These are phyloP conservation scores for Trichoderma gracile DNA, from an alignment of 2,329 filamentous ascomycete genomes.

Conservation along the genomic window DNA sequence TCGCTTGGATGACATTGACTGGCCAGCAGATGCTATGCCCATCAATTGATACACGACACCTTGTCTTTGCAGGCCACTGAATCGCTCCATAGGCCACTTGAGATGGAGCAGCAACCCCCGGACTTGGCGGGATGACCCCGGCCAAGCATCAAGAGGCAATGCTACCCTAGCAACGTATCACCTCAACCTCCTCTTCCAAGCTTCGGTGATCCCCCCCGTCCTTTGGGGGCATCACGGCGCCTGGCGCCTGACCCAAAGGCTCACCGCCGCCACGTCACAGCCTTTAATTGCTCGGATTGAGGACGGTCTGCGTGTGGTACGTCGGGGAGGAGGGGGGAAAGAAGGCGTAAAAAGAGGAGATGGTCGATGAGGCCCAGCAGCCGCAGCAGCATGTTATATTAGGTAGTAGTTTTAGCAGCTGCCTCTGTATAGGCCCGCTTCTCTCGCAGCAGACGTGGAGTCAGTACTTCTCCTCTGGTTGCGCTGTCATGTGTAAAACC, in stretches of 20 bases:
- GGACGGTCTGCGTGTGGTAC: conserved; percentile 9
- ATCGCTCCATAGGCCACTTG: not conserved
- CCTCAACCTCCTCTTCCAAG: conserved; percentile 8
- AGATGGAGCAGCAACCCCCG: conserved; percentile 11
- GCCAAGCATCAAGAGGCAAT: conserved; percentile 21
- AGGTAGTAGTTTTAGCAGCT: not conserved
- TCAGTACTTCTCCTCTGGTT: conserved; percentile 1
- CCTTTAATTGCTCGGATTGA: conserved; percentile 10
- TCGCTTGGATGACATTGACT: not conserved
- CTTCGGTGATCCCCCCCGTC: conserved; percentile 10
- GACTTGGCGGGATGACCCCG: conserved; percentile 2
- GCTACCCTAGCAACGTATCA: conserved; percentile 20
- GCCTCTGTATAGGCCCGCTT: conserved; percentile 5
- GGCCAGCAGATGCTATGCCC: not conserved
- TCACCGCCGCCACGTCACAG: conserved; percentile 27
- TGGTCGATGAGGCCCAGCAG: not conserved
- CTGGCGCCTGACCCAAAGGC: conserved; percentile 21
- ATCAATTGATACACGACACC: not conserved
- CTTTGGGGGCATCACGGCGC: conserved; percentile 15
- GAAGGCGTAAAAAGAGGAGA: conserved; percentile 13
- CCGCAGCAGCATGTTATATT: conserved; percentile 13
- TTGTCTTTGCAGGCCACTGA: not conserved
- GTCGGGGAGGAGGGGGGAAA: conserved; percentile 4
- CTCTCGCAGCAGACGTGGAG: conserved; percentile 18
- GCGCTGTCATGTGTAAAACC: conserved; percentile 2